Base-by-base conservation (phyloP, 495 filamentous ascomycete species). In the Penicillium herquei region DNA sequence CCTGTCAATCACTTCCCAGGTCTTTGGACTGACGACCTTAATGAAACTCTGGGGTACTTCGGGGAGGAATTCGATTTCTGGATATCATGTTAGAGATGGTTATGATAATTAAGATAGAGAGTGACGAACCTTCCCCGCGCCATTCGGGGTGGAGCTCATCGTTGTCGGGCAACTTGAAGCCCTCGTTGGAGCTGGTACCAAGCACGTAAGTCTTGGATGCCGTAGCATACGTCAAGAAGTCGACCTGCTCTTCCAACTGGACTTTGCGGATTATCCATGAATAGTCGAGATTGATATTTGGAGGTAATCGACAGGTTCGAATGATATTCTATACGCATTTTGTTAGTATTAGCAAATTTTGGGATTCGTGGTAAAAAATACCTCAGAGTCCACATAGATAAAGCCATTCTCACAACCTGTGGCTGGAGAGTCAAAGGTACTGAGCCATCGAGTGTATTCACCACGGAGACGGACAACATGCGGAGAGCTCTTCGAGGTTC, bases 101-200 rank as follows among this genome's bases (percentile, higher is more conserved):
- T 0, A 51, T 12, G 40, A 12, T 21, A 21, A 26, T 34, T 32
- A 14, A 26, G 35, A 34, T 34, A 13, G 10, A 44, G 12, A 51
- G 1, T 26, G 21, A 40, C 65, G n/a, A 26, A 73, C 85, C 81
- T 72, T 96, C 92, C 33, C 76, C 79, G 18, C 81, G 78, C 90
- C 89, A 93, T 54, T 91, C 88, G 51, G 85, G 85, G 61, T 90
- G 87, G 42, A 89, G 79, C 42, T 92, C 89, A 56, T 96, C 90
- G 58, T 92, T 86, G 35, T 90, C 89, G 3, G 90, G 89, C 33
- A 96, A 74, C 63, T 87, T 87, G 55, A 95, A 98, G 2, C 84
- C 84, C 37, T 83, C 81, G 42, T 63, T 66, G 21, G 74, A 71
- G 53, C 83, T 86, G 34, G 89, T 91, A 8, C 83, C 89, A 30